A percentile compares a stretch with the other conserved stretches of the same genome.
Evolutionary conservation across 169 alveolate genomes (phyloP).

Genomic region (Cytauxzoon felis): DNA sequence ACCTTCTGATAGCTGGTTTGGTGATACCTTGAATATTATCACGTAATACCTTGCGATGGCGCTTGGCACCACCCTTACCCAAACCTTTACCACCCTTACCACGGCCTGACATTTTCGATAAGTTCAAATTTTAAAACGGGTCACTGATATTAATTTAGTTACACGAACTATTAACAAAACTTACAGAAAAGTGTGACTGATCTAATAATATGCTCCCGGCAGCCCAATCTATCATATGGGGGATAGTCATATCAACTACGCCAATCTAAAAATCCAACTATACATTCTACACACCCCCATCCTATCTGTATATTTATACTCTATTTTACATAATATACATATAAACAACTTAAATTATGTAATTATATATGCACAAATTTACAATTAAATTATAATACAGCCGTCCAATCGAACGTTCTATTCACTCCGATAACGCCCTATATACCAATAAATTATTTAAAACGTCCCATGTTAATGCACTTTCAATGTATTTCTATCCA

Average conservation of each 20-base stretch:
- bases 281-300: no score
- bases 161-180: slow-evolving; percentile 25
- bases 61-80: slow-evolving; percentile 99
- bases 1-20: slow-evolving; percentile 99
- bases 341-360: no score
- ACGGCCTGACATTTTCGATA: slow-evolving; percentile 88
- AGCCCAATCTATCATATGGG: slow-evolving; percentile 38
- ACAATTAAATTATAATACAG: no score
- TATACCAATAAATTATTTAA: not conserved
- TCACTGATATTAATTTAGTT: slow-evolving; percentile 25
- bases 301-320: no score
- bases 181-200: slow-evolving; percentile 64
- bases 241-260: not conserved
- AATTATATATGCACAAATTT: no score
- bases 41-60: slow-evolving; percentile 93
- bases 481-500: no score
- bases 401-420: not conserved
- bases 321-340: no score
- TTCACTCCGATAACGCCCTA: slow-evolving; percentile 42
- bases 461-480: no score
- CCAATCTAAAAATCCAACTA: no score
- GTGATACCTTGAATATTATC: slow-evolving; percentile 99
- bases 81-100: slow-evolving; percentile 99
- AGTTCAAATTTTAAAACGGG: slow-evolving; percentile 49
- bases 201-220: not conserved